Conservation (phyloP, 805 yeast species). For the Cyberlindnera mississippiensis region DNA sequence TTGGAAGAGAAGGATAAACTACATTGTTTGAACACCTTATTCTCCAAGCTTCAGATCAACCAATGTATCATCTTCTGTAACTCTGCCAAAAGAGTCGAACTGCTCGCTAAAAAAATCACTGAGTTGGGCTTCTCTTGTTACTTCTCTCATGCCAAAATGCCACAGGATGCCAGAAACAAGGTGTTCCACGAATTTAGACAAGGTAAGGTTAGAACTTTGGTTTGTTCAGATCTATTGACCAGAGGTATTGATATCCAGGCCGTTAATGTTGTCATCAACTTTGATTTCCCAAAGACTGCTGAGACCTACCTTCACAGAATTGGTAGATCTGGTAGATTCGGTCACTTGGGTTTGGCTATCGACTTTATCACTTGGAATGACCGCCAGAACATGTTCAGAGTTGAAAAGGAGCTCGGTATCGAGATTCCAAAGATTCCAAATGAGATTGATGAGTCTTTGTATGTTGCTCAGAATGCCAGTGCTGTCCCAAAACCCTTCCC, state of each 20-base stretch:
- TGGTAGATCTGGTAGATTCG: slow-evolving; percentile 98
- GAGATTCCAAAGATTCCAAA: slow-evolving; percentile 97
- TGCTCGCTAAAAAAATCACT: slow-evolving; percentile 91
- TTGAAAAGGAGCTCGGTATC: slow-evolving; percentile 96
- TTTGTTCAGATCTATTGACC: slow-evolving; percentile 92
- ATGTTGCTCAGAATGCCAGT: slow-evolving; percentile 74
- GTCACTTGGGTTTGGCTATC: slow-evolving; percentile 96
- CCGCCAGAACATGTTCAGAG: slow-evolving; percentile 86
- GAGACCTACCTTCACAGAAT: slow-evolving; percentile 97
- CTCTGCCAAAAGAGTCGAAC: slow-evolving; percentile 93
- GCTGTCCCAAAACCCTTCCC: slow-evolving; percentile 89
- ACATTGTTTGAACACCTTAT: slow-evolving; percentile 92
- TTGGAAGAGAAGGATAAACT: slow-evolving; percentile 95
- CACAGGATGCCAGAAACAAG: slow-evolving; percentile 93
- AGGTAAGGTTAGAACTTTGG: slow-evolving; percentile 95
- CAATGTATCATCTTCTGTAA: slow-evolving; percentile 97
- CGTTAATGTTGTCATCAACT: slow-evolving; percentile 95
- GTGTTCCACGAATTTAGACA: slow-evolving; percentile 98
- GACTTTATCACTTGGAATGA: slow-evolving; percentile 97
- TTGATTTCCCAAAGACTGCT: slow-evolving; percentile 97
- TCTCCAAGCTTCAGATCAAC: slow-evolving; percentile 90
- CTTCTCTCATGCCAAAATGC: slow-evolving; percentile 96
- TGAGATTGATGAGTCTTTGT: slow-evolving; percentile 82
- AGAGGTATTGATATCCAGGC: slow-evolving; percentile 99
- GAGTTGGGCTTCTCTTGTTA: slow-evolving; percentile 96